Evolutionary conservation across 164 flowering plant species (phyloP), one percentile per base, ranked within the genome.

Genomic region (Tetrastigma voinierianum): DNA sequence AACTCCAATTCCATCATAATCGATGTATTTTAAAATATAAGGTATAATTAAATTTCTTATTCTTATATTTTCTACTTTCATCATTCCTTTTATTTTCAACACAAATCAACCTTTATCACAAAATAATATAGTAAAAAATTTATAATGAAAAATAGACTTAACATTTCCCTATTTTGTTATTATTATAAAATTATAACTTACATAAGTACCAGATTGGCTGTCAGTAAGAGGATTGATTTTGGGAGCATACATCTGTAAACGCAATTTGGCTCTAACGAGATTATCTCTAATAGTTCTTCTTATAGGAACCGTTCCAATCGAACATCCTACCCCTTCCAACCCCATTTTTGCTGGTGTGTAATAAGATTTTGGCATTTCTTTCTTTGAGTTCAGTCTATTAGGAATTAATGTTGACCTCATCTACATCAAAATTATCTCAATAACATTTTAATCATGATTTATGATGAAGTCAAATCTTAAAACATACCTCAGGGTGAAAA

Each of bases 281-380:
- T 64, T 52, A 20, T 58, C 69, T 20, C 59, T 70, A 4, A 65
- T 65, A 44, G 40, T 24, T 45, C 64, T 64, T 19, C 59, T 70
- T 12, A 70, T 64, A 1, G 64, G 68, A 24, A 70, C 65, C 3
- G 74, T 64, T 10, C 74, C 68, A 0, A 1, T 10, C 1, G 74
- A 59, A 25, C 74, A 70, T 1, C 62, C 52, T 57, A 32, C 65
- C 3, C 51, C 64, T 20, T 18, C 49, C 10, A 59, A 15, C 59
- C 51, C 20, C 4, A 58, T 19, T 1, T 21, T 10, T 0, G 3
- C 9, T 4, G 0, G 40, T 47, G 10, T 16, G 23, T 23, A 10
- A 18, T 4, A 5, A 4, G 53, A 20, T 64, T 9, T 67, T 12
- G 15, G 8, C 9, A 12, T 1, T 18, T 11, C 11, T 10, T 24